Evolutionary conservation across 2,329 filamentous ascomycete genomes (phyloP).

Genomic region (Botrytis squamosa): DNA sequence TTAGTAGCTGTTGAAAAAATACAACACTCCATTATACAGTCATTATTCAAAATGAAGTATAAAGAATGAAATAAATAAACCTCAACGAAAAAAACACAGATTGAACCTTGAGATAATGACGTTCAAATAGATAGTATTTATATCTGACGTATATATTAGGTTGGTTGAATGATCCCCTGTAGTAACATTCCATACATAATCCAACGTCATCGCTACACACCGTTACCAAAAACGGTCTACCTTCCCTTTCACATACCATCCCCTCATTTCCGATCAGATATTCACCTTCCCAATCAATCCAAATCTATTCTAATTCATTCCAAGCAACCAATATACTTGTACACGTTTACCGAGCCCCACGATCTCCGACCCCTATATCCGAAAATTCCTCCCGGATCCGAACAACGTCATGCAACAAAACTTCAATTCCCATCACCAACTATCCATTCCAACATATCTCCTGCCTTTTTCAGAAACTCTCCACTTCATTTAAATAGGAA

Average conservation of each 20-base stretch:
- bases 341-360: not conserved
- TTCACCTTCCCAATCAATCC: not conserved
- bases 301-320: not conserved
- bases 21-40: accelerated
- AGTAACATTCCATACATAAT: not conserved
- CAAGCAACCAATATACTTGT: not conserved
- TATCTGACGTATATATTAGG: not conserved
- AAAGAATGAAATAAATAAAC: not conserved
- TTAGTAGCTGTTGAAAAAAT: not conserved
- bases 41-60: not conserved
- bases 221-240: not conserved
- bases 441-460: not conserved
- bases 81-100: not conserved
- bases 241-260: not conserved
- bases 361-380: not conserved
- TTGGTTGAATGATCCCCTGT: not conserved
- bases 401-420: not conserved
- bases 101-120: not conserved
- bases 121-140: not conserved
- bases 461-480: not conserved
- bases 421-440: not conserved
- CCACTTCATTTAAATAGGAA: not conserved
- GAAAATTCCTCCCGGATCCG: not conserved
- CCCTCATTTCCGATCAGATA: not conserved
- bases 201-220: not conserved